Percentiles rank a stretch among this genome's conserved stretches.
phyloP scores from a whole-genome alignment of 331 rosid genomes.

The Dryas integrifolia region DNA sequence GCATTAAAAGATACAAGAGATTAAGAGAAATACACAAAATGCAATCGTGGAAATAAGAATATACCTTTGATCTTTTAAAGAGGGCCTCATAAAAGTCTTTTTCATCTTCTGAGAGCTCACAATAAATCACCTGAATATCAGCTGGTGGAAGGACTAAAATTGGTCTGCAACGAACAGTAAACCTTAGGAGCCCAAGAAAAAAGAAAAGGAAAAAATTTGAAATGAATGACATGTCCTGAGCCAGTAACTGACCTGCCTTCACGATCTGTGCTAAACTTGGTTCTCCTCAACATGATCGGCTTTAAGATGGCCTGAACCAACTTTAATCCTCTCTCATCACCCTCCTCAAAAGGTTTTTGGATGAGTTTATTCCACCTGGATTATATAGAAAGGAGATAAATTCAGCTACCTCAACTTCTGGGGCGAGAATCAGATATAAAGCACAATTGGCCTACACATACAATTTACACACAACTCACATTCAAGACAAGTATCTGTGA shows the following conservation, averaged over 20 bases:
- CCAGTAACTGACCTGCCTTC: constrained; percentile 67
- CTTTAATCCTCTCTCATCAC: constrained; percentile 87
- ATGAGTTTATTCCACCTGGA: constrained; percentile 95
- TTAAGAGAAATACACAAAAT: neutral
- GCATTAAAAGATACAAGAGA: constrained; percentile 10
- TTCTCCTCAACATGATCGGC: constrained; percentile 94
- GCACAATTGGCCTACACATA: neutral
- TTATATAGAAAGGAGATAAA: constrained; percentile 22
- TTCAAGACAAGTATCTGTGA: neutral
- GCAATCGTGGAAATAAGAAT: neutral
- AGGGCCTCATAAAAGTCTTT: constrained; percentile 90
- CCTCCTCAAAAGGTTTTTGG: constrained; percentile 95
- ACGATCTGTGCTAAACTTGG: constrained; percentile 83
- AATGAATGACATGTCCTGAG: constrained; percentile 19
- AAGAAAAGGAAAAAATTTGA: constrained; percentile 16
- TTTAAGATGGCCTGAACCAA: constrained; percentile 90
- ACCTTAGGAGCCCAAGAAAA: constrained; percentile 20
- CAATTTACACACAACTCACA: constrained; percentile 1
- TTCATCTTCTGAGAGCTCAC: constrained; percentile 89
- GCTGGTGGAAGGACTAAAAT: constrained; percentile 96
- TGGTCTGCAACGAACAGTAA: constrained; percentile 59
- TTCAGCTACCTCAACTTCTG: constrained; percentile 20
- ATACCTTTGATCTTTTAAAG: constrained; percentile 87
- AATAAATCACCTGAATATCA: constrained; percentile 75
- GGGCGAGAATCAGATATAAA: neutral